Evolutionary conservation across 768 basidiomycete species (phyloP).

Genomic region (Tubosaeta sp.): DNA sequence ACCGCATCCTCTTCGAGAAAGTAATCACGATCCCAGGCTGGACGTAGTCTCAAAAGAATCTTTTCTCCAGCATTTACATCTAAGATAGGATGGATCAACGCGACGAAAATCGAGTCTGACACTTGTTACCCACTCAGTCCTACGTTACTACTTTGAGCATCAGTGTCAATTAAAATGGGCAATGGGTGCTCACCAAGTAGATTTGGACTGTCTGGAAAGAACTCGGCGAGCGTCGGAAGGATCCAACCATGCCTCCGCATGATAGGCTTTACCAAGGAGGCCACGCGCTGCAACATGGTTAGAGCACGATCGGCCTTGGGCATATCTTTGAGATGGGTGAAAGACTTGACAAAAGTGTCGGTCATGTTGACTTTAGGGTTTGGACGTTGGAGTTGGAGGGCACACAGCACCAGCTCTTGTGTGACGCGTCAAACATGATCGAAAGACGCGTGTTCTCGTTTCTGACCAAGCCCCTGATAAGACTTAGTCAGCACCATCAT

Average conservation of each 20-base stretch:
- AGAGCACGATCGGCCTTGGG: conserved; percentile 68
- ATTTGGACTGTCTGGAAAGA: conserved; percentile 72
- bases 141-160: conserved; percentile 15
- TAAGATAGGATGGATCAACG: conserved; percentile 24
- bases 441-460: not conserved
- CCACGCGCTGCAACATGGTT: conserved; percentile 60
- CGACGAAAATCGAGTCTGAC: not conserved
- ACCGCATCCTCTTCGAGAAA: conserved; percentile 76
- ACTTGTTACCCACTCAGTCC: conserved; percentile 35
- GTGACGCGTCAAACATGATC: not conserved
- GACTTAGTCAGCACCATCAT: conserved; percentile 17
- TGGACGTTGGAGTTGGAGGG: not conserved
- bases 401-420: not conserved
- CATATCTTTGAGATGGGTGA: conserved; percentile 66
- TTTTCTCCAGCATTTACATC: conserved; percentile 78
- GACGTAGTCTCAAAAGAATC: conserved; percentile 81
- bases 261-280: conserved; percentile 86
- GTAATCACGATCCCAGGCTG: conserved; percentile 57
- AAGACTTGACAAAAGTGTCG: conserved; percentile 57
- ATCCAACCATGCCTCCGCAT: conserved; percentile 85
- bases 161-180: not conserved
- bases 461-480: conserved; percentile 8
- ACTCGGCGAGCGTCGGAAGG: conserved; percentile 77
- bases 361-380: conserved; percentile 36
- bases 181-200: conserved; percentile 56